Percentiles rank a stretch among this genome's conserved stretches.
Evolutionary conservation across 352 stramenopile genomes (phyloP).

Genomic region (Pythium coloratum): DNA sequence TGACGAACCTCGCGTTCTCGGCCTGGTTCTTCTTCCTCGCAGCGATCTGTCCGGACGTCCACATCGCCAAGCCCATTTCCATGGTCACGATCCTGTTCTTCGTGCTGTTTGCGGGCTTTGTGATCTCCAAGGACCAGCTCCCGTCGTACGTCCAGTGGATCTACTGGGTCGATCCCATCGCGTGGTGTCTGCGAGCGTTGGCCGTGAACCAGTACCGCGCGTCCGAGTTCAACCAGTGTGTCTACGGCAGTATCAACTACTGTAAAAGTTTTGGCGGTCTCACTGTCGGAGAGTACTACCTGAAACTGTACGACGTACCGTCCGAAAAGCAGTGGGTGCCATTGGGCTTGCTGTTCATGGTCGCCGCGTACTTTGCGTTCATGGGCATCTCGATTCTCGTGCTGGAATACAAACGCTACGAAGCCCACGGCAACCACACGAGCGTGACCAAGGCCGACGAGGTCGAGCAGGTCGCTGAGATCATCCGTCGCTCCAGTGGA

Average conservation of each 20-base stretch:
- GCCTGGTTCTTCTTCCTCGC: constrained; percentile 37
- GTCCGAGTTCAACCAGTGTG: constrained; percentile 19
- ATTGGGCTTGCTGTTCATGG: constrained; percentile 28
- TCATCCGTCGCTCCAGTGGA: background rate
- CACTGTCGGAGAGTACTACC: constrained; percentile 27
- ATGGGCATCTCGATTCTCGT: constrained; percentile 23
- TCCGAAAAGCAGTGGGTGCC: constrained; percentile 18
- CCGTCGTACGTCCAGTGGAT: constrained; percentile 42
- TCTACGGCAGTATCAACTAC: constrained; percentile 31
- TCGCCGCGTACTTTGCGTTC: constrained; percentile 27
- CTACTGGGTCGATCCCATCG: constrained; percentile 44
- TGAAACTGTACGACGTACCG: constrained; percentile 23
- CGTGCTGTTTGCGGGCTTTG: constrained; percentile 39
- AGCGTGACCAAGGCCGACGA: constrained; percentile 4
- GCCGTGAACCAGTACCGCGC: constrained; percentile 30
- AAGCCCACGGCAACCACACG: constrained; percentile 18
- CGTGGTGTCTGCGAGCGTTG: constrained; percentile 32
- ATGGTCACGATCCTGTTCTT: constrained; percentile 32
- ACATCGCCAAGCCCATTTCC: constrained; percentile 28
- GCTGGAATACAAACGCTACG: constrained; percentile 31
- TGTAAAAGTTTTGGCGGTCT: constrained; percentile 6
- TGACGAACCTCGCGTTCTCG: constrained; percentile 36
- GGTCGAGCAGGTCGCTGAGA: constrained; percentile 11
- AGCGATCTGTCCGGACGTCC: constrained; percentile 17
- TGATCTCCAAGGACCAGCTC: constrained; percentile 33